A percentile compares a stretch with the other conserved stretches of the same genome.
phyloP scores from a whole-genome alignment of 1,284 basidiomycete species.

The Ceratobasidium sp. region DNA sequence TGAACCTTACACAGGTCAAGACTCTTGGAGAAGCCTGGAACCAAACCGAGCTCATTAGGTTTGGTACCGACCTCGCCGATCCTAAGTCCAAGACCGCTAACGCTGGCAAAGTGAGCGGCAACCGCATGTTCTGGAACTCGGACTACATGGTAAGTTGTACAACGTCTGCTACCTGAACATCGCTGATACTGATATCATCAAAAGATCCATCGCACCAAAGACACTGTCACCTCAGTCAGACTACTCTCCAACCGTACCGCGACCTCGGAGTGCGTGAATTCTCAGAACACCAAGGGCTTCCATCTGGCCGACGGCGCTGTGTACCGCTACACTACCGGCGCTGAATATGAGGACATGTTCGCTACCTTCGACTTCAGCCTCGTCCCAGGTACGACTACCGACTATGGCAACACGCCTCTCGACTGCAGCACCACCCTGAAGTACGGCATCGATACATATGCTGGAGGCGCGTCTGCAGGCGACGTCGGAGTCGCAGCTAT shows the following conservation, averaged over 20 bases:
- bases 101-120: constrained; percentile 68
- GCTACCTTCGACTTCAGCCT: constrained; percentile 80
- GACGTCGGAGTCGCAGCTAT: constrained; percentile 69
- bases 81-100: constrained; percentile 64
- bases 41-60: constrained; percentile 53
- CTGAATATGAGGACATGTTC: constrained; percentile 76
- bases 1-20: constrained; percentile 51
- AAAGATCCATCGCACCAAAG: constrained; percentile 70
- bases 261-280: constrained; percentile 75
- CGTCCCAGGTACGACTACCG: constrained; percentile 75
- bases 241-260: constrained; percentile 73
- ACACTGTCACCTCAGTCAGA: constrained; percentile 73
- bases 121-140: constrained; percentile 74
- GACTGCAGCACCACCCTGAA: constrained; percentile 60
- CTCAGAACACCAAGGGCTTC: constrained; percentile 74
- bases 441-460: constrained; percentile 67
- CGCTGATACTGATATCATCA: not conserved
- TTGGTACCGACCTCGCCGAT: constrained; percentile 49
- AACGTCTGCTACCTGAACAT: not conserved
- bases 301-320: constrained; percentile 74
- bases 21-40: constrained; percentile 46
- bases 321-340: constrained; percentile 72
- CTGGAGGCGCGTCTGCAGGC: constrained; percentile 73
- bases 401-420: constrained; percentile 68
- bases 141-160: constrained; percentile 71